A percentile compares a stretch with the other conserved stretches of the same genome.
Conservation (phyloP, 495 filamentous ascomycete genomes). For the Gamarada debralockiae region DNA sequence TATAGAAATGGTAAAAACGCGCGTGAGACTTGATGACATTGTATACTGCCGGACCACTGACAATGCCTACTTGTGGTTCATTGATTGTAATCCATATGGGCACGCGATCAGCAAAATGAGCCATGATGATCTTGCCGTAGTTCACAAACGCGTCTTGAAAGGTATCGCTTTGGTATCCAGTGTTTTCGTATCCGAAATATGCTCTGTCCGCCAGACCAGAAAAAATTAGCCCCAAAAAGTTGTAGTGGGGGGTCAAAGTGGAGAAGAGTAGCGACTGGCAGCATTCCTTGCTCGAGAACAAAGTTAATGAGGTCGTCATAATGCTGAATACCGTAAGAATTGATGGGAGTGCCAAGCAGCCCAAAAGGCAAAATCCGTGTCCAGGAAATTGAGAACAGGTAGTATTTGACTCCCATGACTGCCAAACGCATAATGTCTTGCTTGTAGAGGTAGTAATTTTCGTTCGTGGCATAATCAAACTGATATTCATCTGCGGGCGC, state of each 20-base stretch:
- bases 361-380: conserved; percentile 41
- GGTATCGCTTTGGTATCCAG: not conserved
- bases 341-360: conserved; percentile 38
- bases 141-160: conserved; percentile 34
- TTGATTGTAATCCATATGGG: conserved; percentile 46
- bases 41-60: conserved; percentile 30
- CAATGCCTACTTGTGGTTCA: conserved; percentile 34
- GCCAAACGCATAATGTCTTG: conserved; percentile 46
- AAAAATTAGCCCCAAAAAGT: not conserved
- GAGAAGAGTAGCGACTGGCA: conserved; percentile 38
- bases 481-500: not conserved
- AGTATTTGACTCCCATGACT: conserved; percentile 44
- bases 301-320: conserved; percentile 44
- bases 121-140: conserved; percentile 36
- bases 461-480: conserved; percentile 38
- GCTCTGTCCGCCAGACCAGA: not conserved
- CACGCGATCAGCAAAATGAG: conserved; percentile 39
- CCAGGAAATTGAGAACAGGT: conserved; percentile 44
- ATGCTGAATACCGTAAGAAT: conserved; percentile 39
- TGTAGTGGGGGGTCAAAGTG: conserved; percentile 38
- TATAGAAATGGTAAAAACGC: conserved; percentile 37
- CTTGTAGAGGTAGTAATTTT: conserved; percentile 49
- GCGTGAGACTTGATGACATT: conserved; percentile 38
- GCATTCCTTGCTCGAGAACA: conserved; percentile 36
- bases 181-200: not conserved